Evolutionary conservation across 2,329 filamentous ascomycete species (phyloP).

Genomic region (Trichoderma asperellum): DNA sequence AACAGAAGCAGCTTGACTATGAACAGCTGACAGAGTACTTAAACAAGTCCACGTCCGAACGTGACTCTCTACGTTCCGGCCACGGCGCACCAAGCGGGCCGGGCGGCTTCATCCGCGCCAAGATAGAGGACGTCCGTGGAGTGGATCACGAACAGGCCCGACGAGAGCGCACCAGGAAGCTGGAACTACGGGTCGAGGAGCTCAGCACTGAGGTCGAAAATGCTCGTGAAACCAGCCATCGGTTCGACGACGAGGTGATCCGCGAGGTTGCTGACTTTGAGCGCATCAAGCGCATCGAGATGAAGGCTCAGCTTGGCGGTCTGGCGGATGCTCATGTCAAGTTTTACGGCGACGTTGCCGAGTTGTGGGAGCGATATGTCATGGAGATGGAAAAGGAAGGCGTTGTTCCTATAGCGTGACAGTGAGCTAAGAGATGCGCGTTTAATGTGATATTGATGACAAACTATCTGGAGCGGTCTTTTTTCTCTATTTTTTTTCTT

Average conservation of each 20-base stretch:
- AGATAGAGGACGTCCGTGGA: constrained; percentile 94
- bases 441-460: background rate
- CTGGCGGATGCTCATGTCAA: constrained; percentile 83
- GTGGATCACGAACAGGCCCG: constrained; percentile 94
- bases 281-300: constrained; percentile 91
- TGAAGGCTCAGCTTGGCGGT: constrained; percentile 81
- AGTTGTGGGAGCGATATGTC: constrained; percentile 90
- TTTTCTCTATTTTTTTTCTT: background rate
- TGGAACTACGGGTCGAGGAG: constrained; percentile 91
- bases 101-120: constrained; percentile 84
- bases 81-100: constrained; percentile 64
- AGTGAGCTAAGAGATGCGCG: background rate
- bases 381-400: constrained; percentile 79
- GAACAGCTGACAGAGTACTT: constrained; percentile 96
- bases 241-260: constrained; percentile 95
- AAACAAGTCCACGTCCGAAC: constrained; percentile 84
- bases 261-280: constrained; percentile 94
- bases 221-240: constrained; percentile 83
- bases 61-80: constrained; percentile 73
- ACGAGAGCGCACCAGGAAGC: constrained; percentile 82
- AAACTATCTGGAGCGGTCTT: background rate
- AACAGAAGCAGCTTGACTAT: constrained; percentile 97
- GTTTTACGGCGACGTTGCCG: constrained; percentile 80
- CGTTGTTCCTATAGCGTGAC: constrained; percentile 32
- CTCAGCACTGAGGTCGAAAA: constrained; percentile 87